Conservation (phyloP, 345 rosid species). For the Noccaea bulbosa region DNA sequence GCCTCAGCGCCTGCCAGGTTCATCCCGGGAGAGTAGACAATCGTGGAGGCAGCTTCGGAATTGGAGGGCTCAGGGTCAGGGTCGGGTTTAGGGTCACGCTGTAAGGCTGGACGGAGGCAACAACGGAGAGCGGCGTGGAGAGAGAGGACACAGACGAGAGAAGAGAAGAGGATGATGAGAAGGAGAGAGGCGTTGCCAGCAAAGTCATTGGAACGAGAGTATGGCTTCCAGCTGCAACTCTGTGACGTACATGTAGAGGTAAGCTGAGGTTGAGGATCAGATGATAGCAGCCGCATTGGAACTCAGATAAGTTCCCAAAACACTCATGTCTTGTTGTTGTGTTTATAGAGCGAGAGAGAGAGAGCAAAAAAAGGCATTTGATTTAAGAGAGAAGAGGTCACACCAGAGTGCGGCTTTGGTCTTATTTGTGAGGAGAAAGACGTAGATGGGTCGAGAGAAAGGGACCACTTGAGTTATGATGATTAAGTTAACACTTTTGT, state of each 20-base stretch:
- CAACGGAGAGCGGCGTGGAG: conserved; percentile 67
- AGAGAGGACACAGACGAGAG: conserved; percentile 57
- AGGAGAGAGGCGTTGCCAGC: conserved; percentile 53
- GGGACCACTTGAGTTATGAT: conserved; percentile 35
- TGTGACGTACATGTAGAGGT: conserved; percentile 35
- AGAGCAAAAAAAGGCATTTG: conserved; percentile 19
- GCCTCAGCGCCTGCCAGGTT: conserved; percentile 52
- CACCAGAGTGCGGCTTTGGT: conserved; percentile 20
- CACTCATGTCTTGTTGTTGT: conserved; percentile 29
- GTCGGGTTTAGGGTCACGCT: conserved; percentile 32
- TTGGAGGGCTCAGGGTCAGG: conserved; percentile 39
- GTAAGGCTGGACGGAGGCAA: conserved; percentile 47
- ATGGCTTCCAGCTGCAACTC: conserved; percentile 44
- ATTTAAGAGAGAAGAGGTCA: conserved; percentile 35
- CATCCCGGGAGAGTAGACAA: conserved; percentile 49
- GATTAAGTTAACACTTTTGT: neutral
- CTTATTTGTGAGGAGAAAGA: conserved; percentile 17
- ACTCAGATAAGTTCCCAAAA: conserved; percentile 21
- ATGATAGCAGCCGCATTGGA: conserved; percentile 43
- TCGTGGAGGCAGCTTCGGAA: conserved; percentile 28
- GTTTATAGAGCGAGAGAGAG: conserved; percentile 25
- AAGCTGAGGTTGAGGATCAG: conserved; percentile 33
- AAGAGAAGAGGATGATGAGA: conserved; percentile 62
- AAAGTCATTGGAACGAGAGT: conserved; percentile 49
- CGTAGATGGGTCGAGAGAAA: conserved; percentile 29